Percentiles rank a stretch among this genome's conserved stretches.
These are phyloP conservation scores for Daldinia childiae DNA, from an alignment of 495 filamentous ascomycete species.

Conservation along the genomic window DNA sequence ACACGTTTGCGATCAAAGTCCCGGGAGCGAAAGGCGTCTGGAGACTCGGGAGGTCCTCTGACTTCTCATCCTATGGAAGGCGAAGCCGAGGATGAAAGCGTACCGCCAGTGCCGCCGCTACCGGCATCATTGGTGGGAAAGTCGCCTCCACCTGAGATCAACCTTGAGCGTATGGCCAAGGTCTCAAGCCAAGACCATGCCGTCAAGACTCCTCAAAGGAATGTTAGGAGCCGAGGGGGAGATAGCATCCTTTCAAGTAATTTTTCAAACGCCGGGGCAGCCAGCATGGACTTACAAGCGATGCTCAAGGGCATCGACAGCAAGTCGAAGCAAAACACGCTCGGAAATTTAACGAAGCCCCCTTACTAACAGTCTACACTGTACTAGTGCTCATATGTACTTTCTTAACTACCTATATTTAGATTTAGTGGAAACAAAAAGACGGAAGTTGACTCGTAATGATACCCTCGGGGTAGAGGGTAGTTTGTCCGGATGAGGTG, in stretches of 20 bases:
- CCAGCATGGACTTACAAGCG: conserved; percentile 56
- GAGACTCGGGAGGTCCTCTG: conserved; percentile 56
- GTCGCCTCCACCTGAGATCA: conserved; percentile 33
- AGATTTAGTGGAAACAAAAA: neutral
- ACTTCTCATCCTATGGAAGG: conserved; percentile 54
- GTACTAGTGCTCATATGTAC: conserved; percentile 32
- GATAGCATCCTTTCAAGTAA: conserved; percentile 49
- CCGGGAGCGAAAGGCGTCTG: conserved; percentile 45
- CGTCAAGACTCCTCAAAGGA: conserved; percentile 46
- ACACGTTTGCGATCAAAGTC: conserved; percentile 49
- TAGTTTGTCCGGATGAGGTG: neutral
- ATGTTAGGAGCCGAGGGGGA: conserved; percentile 51
- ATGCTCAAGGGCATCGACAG: conserved; percentile 60
- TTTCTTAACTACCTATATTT: conserved; percentile 13
- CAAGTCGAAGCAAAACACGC: conserved; percentile 51
- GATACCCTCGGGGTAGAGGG: conserved; percentile 6
- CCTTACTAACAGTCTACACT: conserved; percentile 51
- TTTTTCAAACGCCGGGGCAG: conserved; percentile 43
- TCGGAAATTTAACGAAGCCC: conserved; percentile 54
- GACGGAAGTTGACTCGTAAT: conserved; percentile 14
- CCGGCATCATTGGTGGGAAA: conserved; percentile 42
- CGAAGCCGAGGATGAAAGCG: conserved; percentile 37
- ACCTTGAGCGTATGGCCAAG: conserved; percentile 24
- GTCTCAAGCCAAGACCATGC: conserved; percentile 49
- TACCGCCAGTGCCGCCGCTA: conserved; percentile 58